phyloP scores from a whole-genome alignment of 1,284 basidiomycete species.

The Termitomyces sp. region DNA sequence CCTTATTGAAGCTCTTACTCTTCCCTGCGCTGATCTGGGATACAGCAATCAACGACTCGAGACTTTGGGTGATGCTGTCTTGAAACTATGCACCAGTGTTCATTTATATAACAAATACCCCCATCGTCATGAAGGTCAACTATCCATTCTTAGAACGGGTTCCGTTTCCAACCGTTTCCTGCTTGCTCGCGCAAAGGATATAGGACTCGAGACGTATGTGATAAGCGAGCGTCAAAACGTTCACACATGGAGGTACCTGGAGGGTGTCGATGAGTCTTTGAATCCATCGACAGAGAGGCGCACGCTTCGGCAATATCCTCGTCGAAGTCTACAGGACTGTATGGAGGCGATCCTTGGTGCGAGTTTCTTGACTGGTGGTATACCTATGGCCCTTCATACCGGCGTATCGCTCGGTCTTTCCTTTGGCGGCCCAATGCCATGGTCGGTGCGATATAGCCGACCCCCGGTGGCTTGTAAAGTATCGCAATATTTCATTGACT shows the following conservation, averaged over 20 bases:
- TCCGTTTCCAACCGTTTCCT: constrained; percentile 68
- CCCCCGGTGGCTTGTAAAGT: constrained; percentile 29
- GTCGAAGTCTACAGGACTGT: constrained; percentile 76
- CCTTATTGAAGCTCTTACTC: constrained; percentile 67
- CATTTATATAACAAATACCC: constrained; percentile 73
- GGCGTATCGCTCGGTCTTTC: constrained; percentile 63
- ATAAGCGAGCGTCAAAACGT: constrained; percentile 53
- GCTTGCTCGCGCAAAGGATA: constrained; percentile 58
- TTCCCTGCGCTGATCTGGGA: constrained; percentile 55
- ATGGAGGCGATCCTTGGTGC: constrained; percentile 82
- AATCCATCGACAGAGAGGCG: constrained; percentile 23
- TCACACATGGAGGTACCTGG: constrained; percentile 57
- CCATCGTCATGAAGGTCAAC: constrained; percentile 75
- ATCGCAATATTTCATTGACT: constrained; percentile 44
- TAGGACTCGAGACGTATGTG: constrained; percentile 59
- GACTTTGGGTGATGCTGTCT: constrained; percentile 77
- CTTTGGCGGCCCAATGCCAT: constrained; percentile 64
- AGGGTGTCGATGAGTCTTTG: constrained; percentile 31
- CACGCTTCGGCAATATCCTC: constrained; percentile 42
- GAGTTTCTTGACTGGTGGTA: constrained; percentile 64
- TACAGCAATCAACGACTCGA: constrained; percentile 82
- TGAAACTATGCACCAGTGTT: constrained; percentile 72
- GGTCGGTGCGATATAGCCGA: constrained; percentile 48
- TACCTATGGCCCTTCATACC: constrained; percentile 58
- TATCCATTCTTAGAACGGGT: constrained; percentile 57